Base-by-base conservation (phyloP, 257 asterid genomes). In the Eucommia ulmoides region DNA sequence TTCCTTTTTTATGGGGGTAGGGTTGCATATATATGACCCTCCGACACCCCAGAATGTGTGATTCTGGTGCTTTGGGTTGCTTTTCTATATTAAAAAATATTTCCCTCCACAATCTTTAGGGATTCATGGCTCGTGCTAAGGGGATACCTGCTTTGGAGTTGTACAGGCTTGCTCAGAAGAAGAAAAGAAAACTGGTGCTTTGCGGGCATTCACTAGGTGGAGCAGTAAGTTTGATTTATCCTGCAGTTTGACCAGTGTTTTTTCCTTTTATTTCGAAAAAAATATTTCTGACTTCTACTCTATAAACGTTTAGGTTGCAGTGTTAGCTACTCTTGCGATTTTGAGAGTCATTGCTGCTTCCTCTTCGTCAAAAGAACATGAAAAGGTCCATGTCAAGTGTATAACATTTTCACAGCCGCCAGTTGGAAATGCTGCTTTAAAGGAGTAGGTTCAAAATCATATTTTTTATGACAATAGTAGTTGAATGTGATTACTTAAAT, bases 381-480 rank as follows among this genome's bases (percentile, higher is more conserved):
- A 91, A 57, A 83, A 77, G 65, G 71, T 91, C 73, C 92, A 76
- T 63, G 94, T 91, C 67, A 86, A 85, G 71, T 91, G 98, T 60
- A 79, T 91, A 59, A 91, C 98, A 42, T 91, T 91, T 69, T 91
- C 98, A 61, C 98, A 91, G 83, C 98, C 98, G 56, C 98, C 98
- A 49, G 96, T 91, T 24, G 98, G 98, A 74, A 91, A 91, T 75
- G 93, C 94, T 54, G 88, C 98, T 41, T 80, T 91, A 56, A 80
- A 88, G 79, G 94, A 85, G 98, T 91, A 80, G 33, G 82, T 54
- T 60, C 33, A 24, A 26, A 64, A 33, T 49, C 54, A 24, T 22
- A 19, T 50, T 62, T 50, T 66, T 17, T 41, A 58, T 25, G 51
- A 45, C 26, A 59, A 51, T 53, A 20, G 23, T 45, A 23, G 41